Evolutionary conservation across 345 rosid species (phyloP), one percentile per base, ranked within the genome.

Genomic region (Arabidopsis suecica): DNA sequence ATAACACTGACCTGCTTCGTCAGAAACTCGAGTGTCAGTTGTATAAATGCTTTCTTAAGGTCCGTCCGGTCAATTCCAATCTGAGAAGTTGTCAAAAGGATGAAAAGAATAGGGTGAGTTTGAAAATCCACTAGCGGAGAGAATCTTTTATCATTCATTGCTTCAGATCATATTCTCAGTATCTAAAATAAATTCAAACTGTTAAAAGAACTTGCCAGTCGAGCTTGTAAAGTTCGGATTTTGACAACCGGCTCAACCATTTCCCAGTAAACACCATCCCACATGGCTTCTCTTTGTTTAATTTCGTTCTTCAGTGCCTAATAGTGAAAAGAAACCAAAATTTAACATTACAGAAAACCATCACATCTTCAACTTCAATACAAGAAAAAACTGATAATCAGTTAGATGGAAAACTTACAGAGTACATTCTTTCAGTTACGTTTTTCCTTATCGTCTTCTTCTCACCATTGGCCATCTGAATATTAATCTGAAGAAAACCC

Each of bases 231-330:
- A 30, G 99, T 95, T 76, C 88, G 85, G 77, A 92, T 86, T 74
- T 86, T 90, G 72, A 88, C 69, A 63, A 82, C 81, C n/a, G 99
- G 99, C 82, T 90, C 96, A 73, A 90, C 57, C 92, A 95, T 55
- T 83, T 90, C 97, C 97, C 99, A 95, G 75, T 86, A 68, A 71
- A 95, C 87, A 57, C 64, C 76, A 72, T 71, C 79, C 99, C 97
- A 90, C 76, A 56, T 61, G 20, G 91, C 85, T 79, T 92, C 93
- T 83, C 99, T 84, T 76, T 80, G 86, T 74, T 90, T 90, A 73
- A 95, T 90, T 84, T 95, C 96, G 53, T 88, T 92, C 81, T 95
- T 95, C 69, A 90, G 84, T 61, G 84, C 84, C 99, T 92, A 77
- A 10, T 37, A 68, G 40, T 1, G 40, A 11, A 58, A 51, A 44